Evolutionary conservation across 495 filamentous ascomycete genomes (phyloP), one percentile per base, ranked within the genome.

Genomic region (Achaetomiella virescens): DNA sequence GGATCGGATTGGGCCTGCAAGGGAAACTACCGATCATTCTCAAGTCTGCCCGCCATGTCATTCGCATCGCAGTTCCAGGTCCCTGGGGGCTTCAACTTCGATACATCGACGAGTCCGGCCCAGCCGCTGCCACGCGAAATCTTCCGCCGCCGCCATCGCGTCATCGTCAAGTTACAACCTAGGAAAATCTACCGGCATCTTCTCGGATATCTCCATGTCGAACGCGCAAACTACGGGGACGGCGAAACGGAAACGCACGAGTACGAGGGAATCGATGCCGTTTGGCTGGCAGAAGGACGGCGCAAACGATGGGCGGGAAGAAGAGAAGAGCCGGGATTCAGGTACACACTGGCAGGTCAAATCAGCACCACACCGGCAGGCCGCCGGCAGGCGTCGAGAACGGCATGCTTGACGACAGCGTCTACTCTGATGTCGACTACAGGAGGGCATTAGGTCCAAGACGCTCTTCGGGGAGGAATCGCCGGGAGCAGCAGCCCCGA

Each of bases 141-240:
- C 61, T 91, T 90, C 66, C 86, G 83, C 55, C 80, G 85, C 87
- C 88, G n/a, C 43, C 54, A 2, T 82, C 86, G 15, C 82, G 5
- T 84, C 84, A 5, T 74, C 81, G 2, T 81, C 83, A 8, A 81
- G 75, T 24, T 83, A 84, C 9, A 82, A 85, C 60, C 71, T 80
- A 6, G 64, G 68, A 14, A 72, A 72, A 55, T 84, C 83, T 9
- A 81, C 83, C 9, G 70, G 71, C 20, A 84, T 81, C 21, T 72
- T 74, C 35, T 73, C 71, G 21, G 70, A 78, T 52, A 48, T 65
- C 11, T 67, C 66, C 18, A 70, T 70, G 68, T 58, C 64, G 24
- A 65, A 58, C 10, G 53, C 57, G 3, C 21, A 54, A 22, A 42
- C 50, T 49, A 33, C 55, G 51, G 54, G 61, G 53, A 68, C 62